Base-by-base conservation (phyloP, 2,329 filamentous ascomycete genomes). In the Penicillium sp. region DNA sequence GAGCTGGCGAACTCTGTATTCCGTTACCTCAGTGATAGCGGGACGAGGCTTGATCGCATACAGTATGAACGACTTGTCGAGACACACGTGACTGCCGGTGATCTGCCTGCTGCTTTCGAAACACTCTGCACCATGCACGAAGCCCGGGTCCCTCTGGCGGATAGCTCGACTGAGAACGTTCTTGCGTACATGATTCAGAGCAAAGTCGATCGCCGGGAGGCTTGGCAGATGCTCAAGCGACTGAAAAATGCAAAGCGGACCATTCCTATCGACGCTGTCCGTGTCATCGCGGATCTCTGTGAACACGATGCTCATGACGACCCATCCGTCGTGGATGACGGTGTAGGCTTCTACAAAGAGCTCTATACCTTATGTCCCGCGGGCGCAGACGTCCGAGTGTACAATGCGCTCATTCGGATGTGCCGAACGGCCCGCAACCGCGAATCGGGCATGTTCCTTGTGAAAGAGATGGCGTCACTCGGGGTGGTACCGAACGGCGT, bases 31-130 rank as follows among this genome's bases (percentile, higher is more conserved):
- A 79, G 81, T 4, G 76, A 81, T 8, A 80, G 84, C 23, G 79
- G 79, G 13, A 80, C 81, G 38, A 78, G 58, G 3, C 62, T 91
- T 35, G 77, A 80, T 8, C 72, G 81, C 6, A 80, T 88, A 58
- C 90, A 97, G 68, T 96, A 94, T 72, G 91, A 95, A 70, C 81
- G 87, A 27, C 79, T 97, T 27, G 77, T 92, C 7, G 85, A 90
- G 53, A 82, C 88, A 4, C 90, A 95, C 66, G 78, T 84, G 10
- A 70, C 71, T 14, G 75, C 77, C 3, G 78, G 79, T 2, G 84
- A 94, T 59, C 66, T 93, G 7, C 73, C 76, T 23, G 83, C 84
- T 26, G 88, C 89, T 0, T 79, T 96, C 34, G 81, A 83, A 38
- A 80, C 89, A 1, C 77, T 96, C 14, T 84, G 83, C 60, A 86